Conservation (phyloP, 129 eudicot species). For the Rutidosis leptorrhynchoides region DNA sequence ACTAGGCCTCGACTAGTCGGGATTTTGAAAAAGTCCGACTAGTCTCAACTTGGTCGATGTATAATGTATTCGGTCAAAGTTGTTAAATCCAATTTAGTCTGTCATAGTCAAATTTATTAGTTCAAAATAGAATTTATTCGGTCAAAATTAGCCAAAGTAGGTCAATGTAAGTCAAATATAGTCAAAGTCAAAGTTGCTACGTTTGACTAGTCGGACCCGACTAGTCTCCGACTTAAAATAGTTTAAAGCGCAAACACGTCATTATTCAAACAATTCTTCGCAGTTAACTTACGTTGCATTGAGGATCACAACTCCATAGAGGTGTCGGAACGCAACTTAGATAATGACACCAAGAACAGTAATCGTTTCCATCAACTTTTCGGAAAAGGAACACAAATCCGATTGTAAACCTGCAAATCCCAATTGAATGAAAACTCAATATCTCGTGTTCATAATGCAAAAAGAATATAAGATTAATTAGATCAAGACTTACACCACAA, state of each 20-base stretch:
- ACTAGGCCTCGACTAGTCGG: too few species aligned
- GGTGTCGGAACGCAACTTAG: slow-evolving; percentile 73
- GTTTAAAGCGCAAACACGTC: not conserved
- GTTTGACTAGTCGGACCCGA: too few species aligned
- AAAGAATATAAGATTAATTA: slow-evolving; percentile 1
- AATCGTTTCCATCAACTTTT: slow-evolving; percentile 56
- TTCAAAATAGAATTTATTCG: too few species aligned
- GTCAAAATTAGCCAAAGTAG: too few species aligned
- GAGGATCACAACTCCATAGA: slow-evolving; percentile 55
- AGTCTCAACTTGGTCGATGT: too few species aligned
- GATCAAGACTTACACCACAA: slow-evolving; percentile 49
- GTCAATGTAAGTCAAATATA: too few species aligned
- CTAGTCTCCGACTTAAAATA: too few species aligned
- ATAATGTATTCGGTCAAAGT: too few species aligned
- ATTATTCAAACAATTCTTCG: not conserved
- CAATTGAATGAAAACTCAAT: not conserved
- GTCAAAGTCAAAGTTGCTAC: too few species aligned
- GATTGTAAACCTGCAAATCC: slow-evolving; percentile 39
- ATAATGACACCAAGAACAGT: slow-evolving; percentile 78
- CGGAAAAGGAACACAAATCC: slow-evolving; percentile 41
- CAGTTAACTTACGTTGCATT: slow-evolving; percentile 42
- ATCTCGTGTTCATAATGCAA: not conserved
- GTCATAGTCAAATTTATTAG: too few species aligned
- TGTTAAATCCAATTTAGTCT: too few species aligned
- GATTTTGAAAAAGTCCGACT: too few species aligned